A percentile compares a stretch with the other conserved stretches of the same genome.
These are phyloP conservation scores for Theobroma grandiflorum DNA, from an alignment of 441 rosid species.

Conservation along the genomic window DNA sequence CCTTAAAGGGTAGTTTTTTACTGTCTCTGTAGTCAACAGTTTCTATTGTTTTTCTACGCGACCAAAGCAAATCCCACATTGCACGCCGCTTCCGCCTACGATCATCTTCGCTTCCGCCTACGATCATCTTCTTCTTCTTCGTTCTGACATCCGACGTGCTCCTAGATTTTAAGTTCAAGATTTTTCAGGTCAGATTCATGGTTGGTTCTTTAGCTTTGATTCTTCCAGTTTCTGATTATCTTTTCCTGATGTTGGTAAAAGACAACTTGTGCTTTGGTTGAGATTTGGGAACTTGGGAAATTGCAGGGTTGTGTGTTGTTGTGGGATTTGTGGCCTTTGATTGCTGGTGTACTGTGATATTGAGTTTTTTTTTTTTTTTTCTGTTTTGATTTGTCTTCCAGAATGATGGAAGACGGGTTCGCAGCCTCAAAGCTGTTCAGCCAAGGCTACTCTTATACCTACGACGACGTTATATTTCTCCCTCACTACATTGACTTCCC, in stretches of 20 bases:
- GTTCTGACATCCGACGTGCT: no score
- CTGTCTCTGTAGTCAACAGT: no score
- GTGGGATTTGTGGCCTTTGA: no score
- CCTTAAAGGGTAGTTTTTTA: no score
- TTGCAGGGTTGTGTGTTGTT: no score
- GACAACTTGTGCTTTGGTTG: not conserved
- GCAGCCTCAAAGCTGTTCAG: conserved; percentile 59
- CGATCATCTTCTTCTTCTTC: no score
- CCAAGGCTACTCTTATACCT: conserved; percentile 88
- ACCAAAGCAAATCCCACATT: not conserved
- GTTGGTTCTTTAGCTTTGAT: not conserved
- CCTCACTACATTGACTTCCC: conserved; percentile 93
- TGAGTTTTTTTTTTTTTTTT: no score
- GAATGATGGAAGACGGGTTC: conserved; percentile 65
- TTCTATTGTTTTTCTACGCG: no score
- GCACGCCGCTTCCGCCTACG: no score
- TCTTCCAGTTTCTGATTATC: not conserved
- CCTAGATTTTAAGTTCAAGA: no score
- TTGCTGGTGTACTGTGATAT: no score
- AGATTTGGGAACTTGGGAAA: not conserved
- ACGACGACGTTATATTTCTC: conserved; percentile 87
- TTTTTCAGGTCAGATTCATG: not conserved
- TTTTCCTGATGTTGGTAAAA: not conserved
- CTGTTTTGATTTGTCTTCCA: not conserved
- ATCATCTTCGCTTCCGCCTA: no score